Evolutionary conservation across 2,329 filamentous ascomycete genomes (phyloP).

Genomic region (Colletotrichum australisinense): DNA sequence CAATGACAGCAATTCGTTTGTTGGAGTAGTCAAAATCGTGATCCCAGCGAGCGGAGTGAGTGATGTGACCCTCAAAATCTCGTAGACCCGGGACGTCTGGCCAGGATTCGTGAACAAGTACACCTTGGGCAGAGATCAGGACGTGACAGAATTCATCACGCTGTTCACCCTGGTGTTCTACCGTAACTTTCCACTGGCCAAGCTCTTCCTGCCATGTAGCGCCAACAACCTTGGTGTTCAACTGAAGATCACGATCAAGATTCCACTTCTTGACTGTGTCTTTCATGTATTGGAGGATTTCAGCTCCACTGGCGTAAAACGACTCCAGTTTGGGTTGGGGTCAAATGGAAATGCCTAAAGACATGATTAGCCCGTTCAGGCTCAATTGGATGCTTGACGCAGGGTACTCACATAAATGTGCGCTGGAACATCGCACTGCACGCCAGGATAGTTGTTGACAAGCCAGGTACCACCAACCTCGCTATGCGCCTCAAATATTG

Average conservation of each 20-base stretch:
- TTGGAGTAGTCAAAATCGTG: slow-evolving; percentile 40
- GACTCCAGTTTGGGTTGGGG: neutral
- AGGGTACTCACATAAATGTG: slow-evolving; percentile 37
- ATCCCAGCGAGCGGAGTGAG: slow-evolving; percentile 50
- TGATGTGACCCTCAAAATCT: slow-evolving; percentile 47
- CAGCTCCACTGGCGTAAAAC: slow-evolving; percentile 64
- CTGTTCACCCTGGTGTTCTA: slow-evolving; percentile 30
- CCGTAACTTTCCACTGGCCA: slow-evolving; percentile 39
- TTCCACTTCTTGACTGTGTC: slow-evolving; percentile 55
- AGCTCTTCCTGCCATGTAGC: slow-evolving; percentile 41
- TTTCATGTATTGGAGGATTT: slow-evolving; percentile 68
- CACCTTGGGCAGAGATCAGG: slow-evolving; percentile 35
- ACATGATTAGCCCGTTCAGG: neutral
- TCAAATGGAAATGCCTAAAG: neutral
- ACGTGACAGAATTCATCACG: slow-evolving; percentile 38
- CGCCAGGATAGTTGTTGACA: slow-evolving; percentile 45
- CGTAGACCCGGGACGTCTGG: slow-evolving; percentile 58
- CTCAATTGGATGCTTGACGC: neutral
- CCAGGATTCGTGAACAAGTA: slow-evolving; percentile 51
- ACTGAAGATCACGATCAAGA: slow-evolving; percentile 49
- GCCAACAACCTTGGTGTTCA: slow-evolving; percentile 46
- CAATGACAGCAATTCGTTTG: slow-evolving; percentile 36
- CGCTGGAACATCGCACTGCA: slow-evolving; percentile 42
- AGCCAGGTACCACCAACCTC: slow-evolving; percentile 49
- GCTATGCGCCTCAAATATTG: slow-evolving; percentile 44